These are phyloP conservation scores for Trypanosoma vivax DNA, from an alignment of 208 protist genomes.

Conservation along the genomic window DNA sequence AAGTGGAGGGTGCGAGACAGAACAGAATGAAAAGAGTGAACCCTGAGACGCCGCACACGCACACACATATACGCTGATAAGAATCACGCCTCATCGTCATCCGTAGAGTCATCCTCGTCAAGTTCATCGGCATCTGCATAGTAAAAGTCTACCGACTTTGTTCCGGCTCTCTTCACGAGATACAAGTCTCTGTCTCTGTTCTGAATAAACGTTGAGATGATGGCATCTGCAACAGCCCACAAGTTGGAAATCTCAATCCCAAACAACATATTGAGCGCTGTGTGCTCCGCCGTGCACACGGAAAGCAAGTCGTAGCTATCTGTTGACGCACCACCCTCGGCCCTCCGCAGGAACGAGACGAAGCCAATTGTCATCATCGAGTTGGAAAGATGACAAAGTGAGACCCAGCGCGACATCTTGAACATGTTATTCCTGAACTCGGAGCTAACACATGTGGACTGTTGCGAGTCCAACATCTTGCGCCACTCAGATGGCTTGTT, in stretches of 20 bases:
- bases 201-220: constrained; percentile 58
- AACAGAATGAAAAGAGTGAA: too few species aligned
- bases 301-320: constrained; percentile 50
- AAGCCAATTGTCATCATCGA: constrained; percentile 83
- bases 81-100: constrained; percentile 40
- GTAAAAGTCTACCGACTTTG: constrained; percentile 25
- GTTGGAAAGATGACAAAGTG: constrained; percentile 65
- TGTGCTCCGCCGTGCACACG: constrained; percentile 52
- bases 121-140: constrained; percentile 63
- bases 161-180: constrained; percentile 55
- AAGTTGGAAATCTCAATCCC: constrained; percentile 61
- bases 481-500: constrained; percentile 37
- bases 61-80: too few species aligned
- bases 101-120: constrained; percentile 69
- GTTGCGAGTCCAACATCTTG: constrained; percentile 40
- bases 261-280: constrained; percentile 49
- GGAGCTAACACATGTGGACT: constrained; percentile 38
- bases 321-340: constrained; percentile 31
- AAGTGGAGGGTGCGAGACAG: too few species aligned
- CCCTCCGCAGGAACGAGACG: constrained; percentile 37
- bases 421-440: constrained; percentile 59
- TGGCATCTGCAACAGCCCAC: constrained; percentile 72
- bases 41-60: too few species aligned
- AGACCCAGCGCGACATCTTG: constrained; percentile 86
- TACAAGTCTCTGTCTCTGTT: constrained; percentile 33